These are phyloP conservation scores for Arctium lappa DNA, from an alignment of 129 eudicot genomes.

Conservation along the genomic window DNA sequence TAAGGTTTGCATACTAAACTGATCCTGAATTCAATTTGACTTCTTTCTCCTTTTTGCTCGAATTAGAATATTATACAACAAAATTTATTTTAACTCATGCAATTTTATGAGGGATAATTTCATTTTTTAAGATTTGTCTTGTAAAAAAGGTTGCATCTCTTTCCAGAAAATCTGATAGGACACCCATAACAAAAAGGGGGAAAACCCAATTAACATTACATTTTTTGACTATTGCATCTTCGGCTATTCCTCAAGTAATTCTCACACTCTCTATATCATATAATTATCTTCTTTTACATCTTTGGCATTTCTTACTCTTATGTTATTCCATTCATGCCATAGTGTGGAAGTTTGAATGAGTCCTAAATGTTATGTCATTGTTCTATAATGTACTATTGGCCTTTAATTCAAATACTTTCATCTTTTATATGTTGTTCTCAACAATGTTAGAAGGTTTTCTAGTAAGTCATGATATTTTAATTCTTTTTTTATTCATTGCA, in stretches of 20 bases:
- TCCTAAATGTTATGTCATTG: not conserved
- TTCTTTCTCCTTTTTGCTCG: not conserved
- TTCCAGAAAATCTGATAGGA: too few relatives aligned
- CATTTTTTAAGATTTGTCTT: not conserved
- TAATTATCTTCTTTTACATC: not conserved
- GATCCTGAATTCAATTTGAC: not conserved
- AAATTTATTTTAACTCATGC: not conserved
- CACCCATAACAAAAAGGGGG: too few relatives aligned
- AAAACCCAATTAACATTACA: too few relatives aligned
- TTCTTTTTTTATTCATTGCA: not conserved
- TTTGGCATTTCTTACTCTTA: not conserved
- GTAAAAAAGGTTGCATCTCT: not conserved
- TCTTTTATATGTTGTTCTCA: too few relatives aligned
- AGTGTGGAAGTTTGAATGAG: too few relatives aligned
- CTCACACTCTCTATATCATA: too few relatives aligned
- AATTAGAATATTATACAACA: not conserved
- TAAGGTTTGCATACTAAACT: constrained; percentile 3
- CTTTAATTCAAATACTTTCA: not conserved
- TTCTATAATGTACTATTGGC: not conserved
- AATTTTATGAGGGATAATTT: not conserved
- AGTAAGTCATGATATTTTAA: not conserved
- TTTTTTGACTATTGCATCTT: too few relatives aligned
- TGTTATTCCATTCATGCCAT: not conserved
- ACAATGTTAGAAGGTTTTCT: not conserved
- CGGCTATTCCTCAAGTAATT: too few relatives aligned